phyloP scores from a whole-genome alignment of 345 rosid genomes.

The Aquilaria malaccensis region DNA sequence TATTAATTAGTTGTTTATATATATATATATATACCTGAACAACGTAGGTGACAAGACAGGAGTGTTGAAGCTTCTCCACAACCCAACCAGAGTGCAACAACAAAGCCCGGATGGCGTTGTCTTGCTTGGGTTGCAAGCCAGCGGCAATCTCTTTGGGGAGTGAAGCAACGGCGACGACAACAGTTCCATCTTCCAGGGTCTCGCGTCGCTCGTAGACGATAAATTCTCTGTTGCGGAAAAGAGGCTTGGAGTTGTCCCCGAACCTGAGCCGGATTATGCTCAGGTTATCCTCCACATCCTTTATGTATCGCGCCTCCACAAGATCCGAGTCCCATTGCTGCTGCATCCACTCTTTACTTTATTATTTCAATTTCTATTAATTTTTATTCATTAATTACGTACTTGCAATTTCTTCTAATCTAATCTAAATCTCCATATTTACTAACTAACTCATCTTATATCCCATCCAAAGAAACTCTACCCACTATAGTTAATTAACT shows the following conservation, averaged over 20 bases:
- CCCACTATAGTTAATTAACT: too few relatives aligned
- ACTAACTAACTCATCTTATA: too few relatives aligned
- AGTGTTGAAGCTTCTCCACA: constrained; percentile 72
- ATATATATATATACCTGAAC: constrained; percentile 39
- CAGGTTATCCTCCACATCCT: constrained; percentile 64
- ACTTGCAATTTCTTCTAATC: too few relatives aligned
- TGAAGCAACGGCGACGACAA: constrained; percentile 75
- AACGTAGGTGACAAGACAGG: constrained; percentile 72
- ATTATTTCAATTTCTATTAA: too few relatives aligned
- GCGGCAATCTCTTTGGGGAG: constrained; percentile 74
- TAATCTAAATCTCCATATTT: too few relatives aligned
- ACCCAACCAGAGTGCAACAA: constrained; percentile 85
- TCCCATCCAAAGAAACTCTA: too few relatives aligned
- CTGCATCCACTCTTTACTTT: not conserved
- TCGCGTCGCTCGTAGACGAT: constrained; percentile 72
- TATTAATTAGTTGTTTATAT: too few relatives aligned
- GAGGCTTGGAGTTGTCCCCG: constrained; percentile 65
- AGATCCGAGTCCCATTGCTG: constrained; percentile 91
- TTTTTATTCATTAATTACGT: too few relatives aligned
- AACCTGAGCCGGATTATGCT: constrained; percentile 59
- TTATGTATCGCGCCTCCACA: constrained; percentile 62
- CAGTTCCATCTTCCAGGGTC: constrained; percentile 84
- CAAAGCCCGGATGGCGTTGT: constrained; percentile 52
- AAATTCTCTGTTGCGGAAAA: constrained; percentile 72
- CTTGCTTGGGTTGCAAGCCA: constrained; percentile 67